Evolutionary conservation across 2,329 filamentous ascomycete genomes (phyloP), one percentile per base, ranked within the genome.

Genomic region (Aspergillus aculeatus): DNA sequence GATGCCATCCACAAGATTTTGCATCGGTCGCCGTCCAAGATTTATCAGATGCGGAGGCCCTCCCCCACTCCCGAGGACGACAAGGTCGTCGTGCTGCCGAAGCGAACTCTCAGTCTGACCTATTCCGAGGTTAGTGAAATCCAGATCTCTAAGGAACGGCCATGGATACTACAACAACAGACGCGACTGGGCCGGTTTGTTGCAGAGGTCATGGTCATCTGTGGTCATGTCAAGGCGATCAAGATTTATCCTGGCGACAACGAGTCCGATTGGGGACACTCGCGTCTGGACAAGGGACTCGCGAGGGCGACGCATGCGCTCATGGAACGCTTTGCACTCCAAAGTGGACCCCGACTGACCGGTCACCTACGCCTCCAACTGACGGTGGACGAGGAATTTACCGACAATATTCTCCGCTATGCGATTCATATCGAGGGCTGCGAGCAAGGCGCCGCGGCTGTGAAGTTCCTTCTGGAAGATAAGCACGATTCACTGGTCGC

Each of bases 311-410:
- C 92, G 83, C 80, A 88, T 0, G 76, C 76, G 1, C 90, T 92
- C 66, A 92, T 89, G 1, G 71, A 82, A 57, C 76, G 73, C 11
- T 86, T 89, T 57, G 85, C 85, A 0, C 69, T 71, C 3, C 80
- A 79, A 49, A 77, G 81, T 24, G 82, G 83, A 1, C 56, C 72
- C 14, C 67, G 70, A 3, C 77, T 90, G 68, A 91, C 88, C 0
- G 90, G 90, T 0, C 90, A 93, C 69, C 71, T 92, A 32, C 88
- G 84, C 19, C 88, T 93, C 56, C 87, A 91, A 70, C 88, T 93
- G 62, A 77, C 92, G 64, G 83, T 89, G 2, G 81, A 85, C 51
- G 77, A 82, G 52, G 70, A 76, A 44, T 68, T 75, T 32, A 65
- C 68, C 2, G 21, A 55, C 2, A 65, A 71, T 24, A 72, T 70